Evolutionary conservation across 2,329 filamentous ascomycete species (phyloP).

Genomic region (Coleophoma cylindrospora): DNA sequence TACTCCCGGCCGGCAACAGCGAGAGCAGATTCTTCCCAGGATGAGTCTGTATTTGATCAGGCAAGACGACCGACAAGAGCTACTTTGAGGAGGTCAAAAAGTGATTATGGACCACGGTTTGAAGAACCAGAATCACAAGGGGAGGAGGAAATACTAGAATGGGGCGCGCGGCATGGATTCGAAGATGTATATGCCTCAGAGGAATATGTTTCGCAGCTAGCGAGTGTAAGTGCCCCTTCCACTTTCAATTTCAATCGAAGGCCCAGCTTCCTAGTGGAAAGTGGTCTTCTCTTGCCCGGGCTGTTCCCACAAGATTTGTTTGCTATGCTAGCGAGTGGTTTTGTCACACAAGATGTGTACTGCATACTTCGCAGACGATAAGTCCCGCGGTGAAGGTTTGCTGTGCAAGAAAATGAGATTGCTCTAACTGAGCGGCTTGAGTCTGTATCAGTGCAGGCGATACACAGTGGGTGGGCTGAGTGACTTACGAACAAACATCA

Average conservation of each 20-base stretch:
- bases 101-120: constrained; percentile 43
- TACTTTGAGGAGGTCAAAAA: constrained; percentile 37
- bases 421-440: no score
- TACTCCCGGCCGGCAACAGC: constrained; percentile 13
- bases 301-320: no score
- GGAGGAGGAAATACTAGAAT: constrained; percentile 23
- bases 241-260: not conserved
- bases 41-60: constrained; percentile 20
- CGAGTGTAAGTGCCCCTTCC: constrained; percentile 45
- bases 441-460: no score
- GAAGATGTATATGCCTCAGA: constrained; percentile 67
- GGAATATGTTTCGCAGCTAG: constrained; percentile 64
- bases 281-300: no score
- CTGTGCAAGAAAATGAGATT: no score
- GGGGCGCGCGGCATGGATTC: constrained; percentile 59
- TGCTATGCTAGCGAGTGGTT: no score
- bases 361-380: no score
- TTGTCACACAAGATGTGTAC: no score
- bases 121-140: constrained; percentile 23
- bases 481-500: no score
- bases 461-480: no score
- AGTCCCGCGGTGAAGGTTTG: no score
- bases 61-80: constrained; percentile 16
- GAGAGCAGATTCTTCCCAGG: constrained; percentile 19
- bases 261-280: no score